These are phyloP conservation scores for Plasmopara muralis DNA, from an alignment of 352 stramenopile genomes.

Conservation along the genomic window DNA sequence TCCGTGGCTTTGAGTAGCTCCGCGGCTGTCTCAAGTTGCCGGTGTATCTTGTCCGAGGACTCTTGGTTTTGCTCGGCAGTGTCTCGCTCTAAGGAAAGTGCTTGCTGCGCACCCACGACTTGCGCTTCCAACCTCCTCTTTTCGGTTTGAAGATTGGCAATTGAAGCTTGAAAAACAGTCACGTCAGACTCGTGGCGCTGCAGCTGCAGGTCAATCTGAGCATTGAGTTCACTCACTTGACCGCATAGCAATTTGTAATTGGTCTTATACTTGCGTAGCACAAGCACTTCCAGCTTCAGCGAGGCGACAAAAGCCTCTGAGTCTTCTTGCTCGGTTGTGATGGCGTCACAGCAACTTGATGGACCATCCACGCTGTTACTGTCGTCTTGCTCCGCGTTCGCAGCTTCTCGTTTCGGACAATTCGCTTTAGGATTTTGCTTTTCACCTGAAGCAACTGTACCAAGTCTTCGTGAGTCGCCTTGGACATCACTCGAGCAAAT, in stretches of 20 bases:
- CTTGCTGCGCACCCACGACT: slow-evolving; percentile 15
- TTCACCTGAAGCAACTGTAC: background rate
- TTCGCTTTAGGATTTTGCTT: background rate
- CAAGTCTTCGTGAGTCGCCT: background rate
- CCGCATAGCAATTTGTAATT: slow-evolving; percentile 75
- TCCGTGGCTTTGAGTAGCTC: slow-evolving; percentile 56
- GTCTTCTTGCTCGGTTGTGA: slow-evolving; percentile 14
- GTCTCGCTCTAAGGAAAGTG: slow-evolving; percentile 16
- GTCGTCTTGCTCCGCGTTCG: slow-evolving; percentile 6
- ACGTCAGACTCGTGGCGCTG: slow-evolving; percentile 68
- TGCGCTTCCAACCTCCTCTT: slow-evolving; percentile 32
- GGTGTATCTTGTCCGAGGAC: slow-evolving; percentile 50
- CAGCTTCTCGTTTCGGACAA: background rate
- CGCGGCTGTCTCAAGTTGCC: slow-evolving; percentile 49
- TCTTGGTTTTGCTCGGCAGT: slow-evolving; percentile 34
- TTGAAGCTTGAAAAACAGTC: slow-evolving; percentile 32
- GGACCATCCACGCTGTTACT: slow-evolving; percentile 1
- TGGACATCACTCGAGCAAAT: slow-evolving; percentile 11
- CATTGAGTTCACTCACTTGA: slow-evolving; percentile 60
- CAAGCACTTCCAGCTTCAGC: slow-evolving; percentile 41
- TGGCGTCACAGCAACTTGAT: slow-evolving; percentile 1
- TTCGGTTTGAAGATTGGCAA: slow-evolving; percentile 27
- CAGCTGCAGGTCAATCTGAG: slow-evolving; percentile 59
- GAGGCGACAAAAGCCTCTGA: slow-evolving; percentile 7
- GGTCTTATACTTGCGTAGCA: slow-evolving; percentile 62